Base-by-base conservation (phyloP, 345 rosid genomes). In the Gossypium stocksii region DNA sequence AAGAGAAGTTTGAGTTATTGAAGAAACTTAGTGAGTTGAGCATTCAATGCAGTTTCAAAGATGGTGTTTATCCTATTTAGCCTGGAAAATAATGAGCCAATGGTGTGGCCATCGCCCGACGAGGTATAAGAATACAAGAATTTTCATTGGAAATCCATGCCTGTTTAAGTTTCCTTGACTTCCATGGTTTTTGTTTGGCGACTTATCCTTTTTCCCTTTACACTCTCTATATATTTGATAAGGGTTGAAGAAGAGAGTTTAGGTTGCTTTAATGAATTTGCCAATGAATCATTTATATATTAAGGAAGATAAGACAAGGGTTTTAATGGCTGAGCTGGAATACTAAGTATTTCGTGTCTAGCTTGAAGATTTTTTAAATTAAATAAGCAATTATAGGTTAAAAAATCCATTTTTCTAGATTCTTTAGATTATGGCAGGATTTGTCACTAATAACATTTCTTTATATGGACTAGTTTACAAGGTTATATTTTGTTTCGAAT, bases 131-230 rank as follows among this genome's bases (percentile, higher is more conserved):
- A 23, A 1, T 23, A 23, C 25, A 1, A 1, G 25, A 23, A 23
- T 23, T 23, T 23, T 82, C 85, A 73, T 72, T 83, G 48, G 2
- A 82, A 4, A 86, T 83, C 80, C 79, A 85, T 5, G 22, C 75
- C 23, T 83, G 85, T 54, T 79, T 79, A 66, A 88, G 82, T 80
- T 77, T 86, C 82, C 77, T 88, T 64, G 89, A 82, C 34, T 3
- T 85, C 64, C 87, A 88, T 88, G 52, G 22, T 71, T 73, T 17
- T 0, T 20, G 53, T 16, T 10, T 12, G 69, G 17, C 1, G 20
- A 65, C 2, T 1, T 15, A 11, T 43, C 8, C 5, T 23, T 65
- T 1, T 66, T 20, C 3, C 17, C 6, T 8, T 66, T 5, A 2
- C 12, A 41, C 1, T 12, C 12, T 56, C 4, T 27, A 10, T 63